Conservation (phyloP, 768 basidiomycete species). For the Pleurotus salmoneostramineus region DNA sequence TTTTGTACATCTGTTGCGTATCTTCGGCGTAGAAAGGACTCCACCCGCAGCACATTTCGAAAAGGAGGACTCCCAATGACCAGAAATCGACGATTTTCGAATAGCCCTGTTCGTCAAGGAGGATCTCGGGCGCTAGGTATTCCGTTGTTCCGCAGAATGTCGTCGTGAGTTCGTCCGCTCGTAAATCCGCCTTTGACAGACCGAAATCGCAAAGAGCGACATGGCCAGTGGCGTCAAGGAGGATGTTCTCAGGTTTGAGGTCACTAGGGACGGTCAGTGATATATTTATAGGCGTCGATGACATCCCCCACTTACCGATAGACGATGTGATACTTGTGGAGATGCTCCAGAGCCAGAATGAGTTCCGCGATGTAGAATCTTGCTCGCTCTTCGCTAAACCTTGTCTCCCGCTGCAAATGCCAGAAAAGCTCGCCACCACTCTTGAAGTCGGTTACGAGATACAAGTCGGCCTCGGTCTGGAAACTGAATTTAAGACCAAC, state of each 20-base stretch:
- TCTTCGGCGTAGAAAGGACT: constrained; percentile 99
- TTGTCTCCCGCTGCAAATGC: constrained; percentile 94
- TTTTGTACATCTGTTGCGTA: constrained; percentile 99
- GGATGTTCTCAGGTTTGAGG: constrained; percentile 97
- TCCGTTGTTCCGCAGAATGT: constrained; percentile 99
- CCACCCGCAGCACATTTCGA: constrained; percentile 99
- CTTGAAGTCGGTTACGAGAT: constrained; percentile 98
- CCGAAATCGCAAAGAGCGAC: constrained; percentile 99
- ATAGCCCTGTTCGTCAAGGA: constrained; percentile 97
- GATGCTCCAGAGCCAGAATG: constrained; percentile 89
- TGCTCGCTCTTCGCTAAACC: constrained; percentile 91
- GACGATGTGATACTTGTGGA: constrained; percentile 97
- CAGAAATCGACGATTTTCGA: constrained; percentile 99
- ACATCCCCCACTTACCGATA: constrained; percentile 57
- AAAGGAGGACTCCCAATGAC: constrained; percentile 92
- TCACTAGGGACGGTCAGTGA: constrained; percentile 46
- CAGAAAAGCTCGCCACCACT: constrained; percentile 97
- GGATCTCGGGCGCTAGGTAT: constrained; percentile 98
- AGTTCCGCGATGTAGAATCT: constrained; percentile 97
- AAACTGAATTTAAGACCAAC: constrained; percentile 98
- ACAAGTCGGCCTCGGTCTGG: constrained; percentile 93
- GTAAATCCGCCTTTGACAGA: constrained; percentile 92
- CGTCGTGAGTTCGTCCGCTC: constrained; percentile 93
- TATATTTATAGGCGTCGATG: not conserved
- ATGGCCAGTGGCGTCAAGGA: constrained; percentile 96